phyloP scores from a whole-genome alignment of 768 basidiomycete genomes.

The Amanita fuliginea region DNA sequence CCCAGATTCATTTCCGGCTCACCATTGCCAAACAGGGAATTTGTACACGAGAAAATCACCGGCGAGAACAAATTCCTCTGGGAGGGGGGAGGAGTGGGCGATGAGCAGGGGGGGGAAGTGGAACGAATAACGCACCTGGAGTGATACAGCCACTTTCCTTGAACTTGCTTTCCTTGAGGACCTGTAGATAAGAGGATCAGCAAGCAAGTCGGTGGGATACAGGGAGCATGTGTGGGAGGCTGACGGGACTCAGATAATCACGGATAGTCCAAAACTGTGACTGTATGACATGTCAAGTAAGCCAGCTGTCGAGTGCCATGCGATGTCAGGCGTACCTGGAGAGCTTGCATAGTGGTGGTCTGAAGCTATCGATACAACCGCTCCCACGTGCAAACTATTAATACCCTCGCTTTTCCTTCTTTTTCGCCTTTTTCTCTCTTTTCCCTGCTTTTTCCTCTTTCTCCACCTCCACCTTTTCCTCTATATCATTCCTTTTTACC shows the following conservation, averaged over 20 bases:
- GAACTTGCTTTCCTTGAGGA: constrained; percentile 96
- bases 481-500: background rate
- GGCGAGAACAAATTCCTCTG: constrained; percentile 97
- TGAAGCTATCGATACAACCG: constrained; percentile 5
- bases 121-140: constrained; percentile 47
- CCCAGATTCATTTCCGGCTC: constrained; percentile 14
- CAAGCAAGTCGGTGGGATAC: constrained; percentile 16
- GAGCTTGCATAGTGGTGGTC: constrained; percentile 29
- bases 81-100: constrained; percentile 8
- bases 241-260: constrained; percentile 86
- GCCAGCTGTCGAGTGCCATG: background rate
- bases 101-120: background rate
- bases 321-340: constrained; percentile 20
- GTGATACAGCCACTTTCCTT: constrained; percentile 97
- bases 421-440: constrained; percentile 14
- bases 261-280: constrained; percentile 90
- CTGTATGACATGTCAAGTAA: constrained; percentile 25
- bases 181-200: constrained; percentile 40
- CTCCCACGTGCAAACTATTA: constrained; percentile 10
- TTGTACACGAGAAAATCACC: constrained; percentile 98
- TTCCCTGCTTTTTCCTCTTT: constrained; percentile 1
- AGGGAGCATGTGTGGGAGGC: constrained; percentile 17
- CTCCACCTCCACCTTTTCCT: constrained; percentile 1
- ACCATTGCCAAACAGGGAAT: constrained; percentile 98
- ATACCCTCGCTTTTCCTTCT: constrained; percentile 8